Evolutionary conservation across 1,284 basidiomycete species (phyloP).

Genomic region (Irpex lacteus): DNA sequence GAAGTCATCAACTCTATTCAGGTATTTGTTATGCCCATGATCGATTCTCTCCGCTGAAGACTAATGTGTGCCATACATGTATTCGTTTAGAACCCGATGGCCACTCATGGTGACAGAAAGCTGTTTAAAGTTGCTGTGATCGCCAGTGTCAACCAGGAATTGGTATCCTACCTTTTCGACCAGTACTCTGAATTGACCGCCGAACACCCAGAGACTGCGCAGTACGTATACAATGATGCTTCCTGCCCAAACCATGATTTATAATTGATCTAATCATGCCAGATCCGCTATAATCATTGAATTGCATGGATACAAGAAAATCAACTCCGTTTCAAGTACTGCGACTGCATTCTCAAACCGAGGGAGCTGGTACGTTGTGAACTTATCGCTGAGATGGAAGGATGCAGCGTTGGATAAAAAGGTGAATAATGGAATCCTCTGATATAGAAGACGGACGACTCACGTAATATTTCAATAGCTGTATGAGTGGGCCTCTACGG

Average conservation of each 20-base stretch:
- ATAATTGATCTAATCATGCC: too few relatives aligned
- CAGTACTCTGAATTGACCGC: slow-evolving; percentile 5
- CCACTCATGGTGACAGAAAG: slow-evolving; percentile 12
- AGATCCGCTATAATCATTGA: slow-evolving; percentile 10
- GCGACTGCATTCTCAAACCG: slow-evolving; percentile 11
- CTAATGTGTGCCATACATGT: neutral
- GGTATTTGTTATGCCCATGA: slow-evolving; percentile 3
- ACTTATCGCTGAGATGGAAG: slow-evolving; percentile 8
- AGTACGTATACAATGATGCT: slow-evolving; percentile 9
- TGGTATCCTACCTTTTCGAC: slow-evolving; percentile 6
- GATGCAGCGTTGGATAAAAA: slow-evolving; percentile 2
- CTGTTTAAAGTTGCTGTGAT: slow-evolving; percentile 5
- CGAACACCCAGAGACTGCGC: slow-evolving; percentile 8
- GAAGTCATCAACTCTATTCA: slow-evolving; percentile 13
- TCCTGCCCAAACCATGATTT: too few relatives aligned
- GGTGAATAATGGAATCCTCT: neutral
- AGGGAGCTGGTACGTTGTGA: slow-evolving; percentile 9
- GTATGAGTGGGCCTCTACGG: neutral
- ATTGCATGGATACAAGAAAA: slow-evolving; percentile 5
- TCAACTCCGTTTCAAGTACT: slow-evolving; percentile 3
- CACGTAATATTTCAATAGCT: too few relatives aligned
- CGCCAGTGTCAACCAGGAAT: neutral
- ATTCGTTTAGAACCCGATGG: slow-evolving; percentile 11
- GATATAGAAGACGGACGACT: too few relatives aligned
- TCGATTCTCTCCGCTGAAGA: neutral